These are phyloP conservation scores for Ganoderma boninense DNA, from an alignment of 1,284 basidiomycete species.

Conservation along the genomic window DNA sequence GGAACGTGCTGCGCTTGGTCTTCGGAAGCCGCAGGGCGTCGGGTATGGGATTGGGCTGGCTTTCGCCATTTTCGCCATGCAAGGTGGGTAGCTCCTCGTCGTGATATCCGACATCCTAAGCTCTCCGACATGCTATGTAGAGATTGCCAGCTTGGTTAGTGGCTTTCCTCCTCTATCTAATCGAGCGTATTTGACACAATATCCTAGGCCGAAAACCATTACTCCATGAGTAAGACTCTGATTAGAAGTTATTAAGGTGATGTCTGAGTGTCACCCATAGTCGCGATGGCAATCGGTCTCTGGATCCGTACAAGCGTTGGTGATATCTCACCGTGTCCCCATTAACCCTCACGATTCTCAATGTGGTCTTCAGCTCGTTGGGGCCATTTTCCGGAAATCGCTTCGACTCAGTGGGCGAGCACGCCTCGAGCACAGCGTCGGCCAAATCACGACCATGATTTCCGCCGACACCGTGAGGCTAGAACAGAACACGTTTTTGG, in stretches of 20 bases:
- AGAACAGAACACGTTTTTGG: conserved; percentile 55
- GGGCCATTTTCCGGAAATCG: conserved; percentile 76
- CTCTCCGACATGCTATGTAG: conserved; percentile 38
- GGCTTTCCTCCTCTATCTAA: not conserved
- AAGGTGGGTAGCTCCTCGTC: conserved; percentile 46
- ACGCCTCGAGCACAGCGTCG: conserved; percentile 66
- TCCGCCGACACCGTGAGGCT: conserved; percentile 66
- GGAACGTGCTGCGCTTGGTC: conserved; percentile 42
- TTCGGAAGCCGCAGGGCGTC: conserved; percentile 53
- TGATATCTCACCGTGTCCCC: not conserved
- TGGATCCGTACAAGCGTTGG: conserved; percentile 60
- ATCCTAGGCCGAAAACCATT: conserved; percentile 59
- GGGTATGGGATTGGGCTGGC: conserved; percentile 69
- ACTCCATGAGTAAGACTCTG: conserved; percentile 51
- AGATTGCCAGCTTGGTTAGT: conserved; percentile 58
- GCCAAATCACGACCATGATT: conserved; percentile 78
- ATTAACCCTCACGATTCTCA: not conserved
- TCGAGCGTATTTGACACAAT: not conserved
- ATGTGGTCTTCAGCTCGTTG: conserved; percentile 57
- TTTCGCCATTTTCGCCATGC: conserved; percentile 75
- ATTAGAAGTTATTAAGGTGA: not conserved
- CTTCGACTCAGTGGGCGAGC: conserved; percentile 73
- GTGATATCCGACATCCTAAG: not conserved
- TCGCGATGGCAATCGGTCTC: conserved; percentile 60
- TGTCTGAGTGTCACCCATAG: conserved; percentile 40